These are phyloP conservation scores for Trichopus zeylanicus DNA, from an alignment of 116 monocot genomes.

Conservation along the genomic window DNA sequence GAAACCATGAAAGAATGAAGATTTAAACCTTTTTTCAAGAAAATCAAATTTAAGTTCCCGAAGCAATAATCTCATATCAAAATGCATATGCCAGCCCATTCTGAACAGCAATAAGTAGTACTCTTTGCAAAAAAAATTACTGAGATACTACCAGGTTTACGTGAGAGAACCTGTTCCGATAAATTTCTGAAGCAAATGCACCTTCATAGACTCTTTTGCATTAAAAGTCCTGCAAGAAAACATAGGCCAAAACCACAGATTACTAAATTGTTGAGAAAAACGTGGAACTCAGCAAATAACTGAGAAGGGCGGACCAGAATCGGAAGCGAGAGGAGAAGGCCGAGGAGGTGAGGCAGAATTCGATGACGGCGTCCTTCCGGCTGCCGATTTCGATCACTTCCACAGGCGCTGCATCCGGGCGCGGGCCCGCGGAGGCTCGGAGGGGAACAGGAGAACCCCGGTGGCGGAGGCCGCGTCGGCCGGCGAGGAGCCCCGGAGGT, in stretches of 20 bases:
- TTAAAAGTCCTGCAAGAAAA: slow-evolving; percentile 37
- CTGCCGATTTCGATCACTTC: slow-evolving; percentile 78
- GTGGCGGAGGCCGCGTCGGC: neutral
- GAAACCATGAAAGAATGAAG: neutral
- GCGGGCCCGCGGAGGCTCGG: neutral
- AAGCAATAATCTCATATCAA: neutral
- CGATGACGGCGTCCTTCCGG: slow-evolving; percentile 72
- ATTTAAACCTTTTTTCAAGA: neutral
- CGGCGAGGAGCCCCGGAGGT: neutral
- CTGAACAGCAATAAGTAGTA: neutral
- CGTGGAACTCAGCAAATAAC: too few species aligned
- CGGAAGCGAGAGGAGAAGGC: slow-evolving; percentile 51
- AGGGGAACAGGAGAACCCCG: neutral
- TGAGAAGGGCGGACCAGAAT: slow-evolving; percentile 48
- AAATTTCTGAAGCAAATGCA: slow-evolving; percentile 30
- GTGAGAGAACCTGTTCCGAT: slow-evolving; percentile 25
- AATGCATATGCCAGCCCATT: neutral
- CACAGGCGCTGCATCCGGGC: slow-evolving; percentile 16
- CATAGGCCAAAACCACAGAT: neutral
- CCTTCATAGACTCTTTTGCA: slow-evolving; percentile 26
- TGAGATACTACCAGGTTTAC: neutral
- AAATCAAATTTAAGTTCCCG: neutral
- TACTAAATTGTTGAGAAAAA: too few species aligned
- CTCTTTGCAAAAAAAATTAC: neutral
- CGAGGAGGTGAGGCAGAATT: slow-evolving; percentile 52